Base-by-base conservation (phyloP, 148 eudicot species). In the Talinum fruticosum region DNA sequence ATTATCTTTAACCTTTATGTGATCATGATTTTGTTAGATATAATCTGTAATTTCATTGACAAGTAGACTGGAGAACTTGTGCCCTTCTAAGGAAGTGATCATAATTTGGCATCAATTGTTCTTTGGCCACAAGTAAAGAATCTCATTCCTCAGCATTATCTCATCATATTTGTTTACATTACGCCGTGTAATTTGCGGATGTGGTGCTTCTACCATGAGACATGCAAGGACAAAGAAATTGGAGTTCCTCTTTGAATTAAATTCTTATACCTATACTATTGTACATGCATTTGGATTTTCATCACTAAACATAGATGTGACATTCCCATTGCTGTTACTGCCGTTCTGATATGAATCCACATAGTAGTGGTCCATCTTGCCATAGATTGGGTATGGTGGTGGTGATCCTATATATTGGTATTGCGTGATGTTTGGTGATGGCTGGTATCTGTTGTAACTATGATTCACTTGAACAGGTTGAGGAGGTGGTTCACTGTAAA, bases 221-320 rank as follows among this genome's bases (percentile, higher is more conserved):
- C 10, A 6, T 38, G 69, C 69, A 75, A 62, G 72, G 66, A 76
- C 82, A 79, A 71, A 72, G 26, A 59, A 38, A 41, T 32, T 8
- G 62, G 62, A 59, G 47, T 33, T 80, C 38, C 68, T 51, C 61
- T 77, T 18, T 21, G 35, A 49, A 21, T 72, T 57, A 44, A 35
- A 41, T 67, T 70, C 62, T 34, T 77, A 62, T 66, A 30, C 3
- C 83, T 88, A 89, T 80, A 78, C 89, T 82, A 91, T 91, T 78
- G 85, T 88, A 86, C 99, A 95, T 34, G 99, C 92, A 86, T 95
- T 95, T 75, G 99, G 99, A 84, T 95, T 95, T 81, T 92, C 99
- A 68, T 95, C 97, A 65, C 99, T 95, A 85, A 95, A 91, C 51
- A 95, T 82, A 47, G 97, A 89, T 76, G 79, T 77, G 78, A 83